Base-by-base conservation (phyloP, 441 rosid species). In the Syzygium syzygioides region DNA sequence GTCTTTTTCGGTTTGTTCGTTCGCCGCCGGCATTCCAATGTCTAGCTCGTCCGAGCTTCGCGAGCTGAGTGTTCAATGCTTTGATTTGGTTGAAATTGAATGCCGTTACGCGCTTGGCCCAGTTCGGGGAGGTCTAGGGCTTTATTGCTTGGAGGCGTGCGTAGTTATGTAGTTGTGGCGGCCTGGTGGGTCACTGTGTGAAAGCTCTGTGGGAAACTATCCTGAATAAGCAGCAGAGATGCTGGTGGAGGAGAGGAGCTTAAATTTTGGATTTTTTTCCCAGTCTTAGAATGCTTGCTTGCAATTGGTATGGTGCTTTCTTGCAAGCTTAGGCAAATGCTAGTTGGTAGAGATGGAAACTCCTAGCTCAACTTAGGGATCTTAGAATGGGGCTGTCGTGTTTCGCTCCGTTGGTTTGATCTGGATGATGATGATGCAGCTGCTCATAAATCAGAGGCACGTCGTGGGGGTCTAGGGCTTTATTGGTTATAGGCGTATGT, bases 321-420 rank as follows among this genome's bases (percentile, higher is more conserved):
- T 54, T 90, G 90, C 92, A 98, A 99, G 88, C 98, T 95, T 88
- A 98, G 95, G 93, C 99, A 98, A 37, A 62, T 97, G 95, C 90
- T 97, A 95, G 92, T 86, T 98, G 92, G 99, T 94, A 57, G 99
- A 97, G 91, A 98, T 96, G 99, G 99, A 96, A 96, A 87, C 96
- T 96, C 88, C 98, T 96, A 84, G 99, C 99, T 68, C 97, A 95
- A 88, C 98, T 96, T 89, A 96, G 99, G 89, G 99, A 96, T 91
- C 98, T 96, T 93, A 97, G 95, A 95, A 98, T 95, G 55, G 55
- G 56, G 57, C 10, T 86, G 56, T 85, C 86, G 62, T 34, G 53
- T 45, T 25, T 17, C 28, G 34, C 20, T 57, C 85, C 83, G 19
- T 53, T 66, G 62, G 41, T 87, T 23, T 34, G 20, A 34, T 20